phyloP scores from a whole-genome alignment of 495 filamentous ascomycete genomes.

The Aspergillus funiculosus region DNA sequence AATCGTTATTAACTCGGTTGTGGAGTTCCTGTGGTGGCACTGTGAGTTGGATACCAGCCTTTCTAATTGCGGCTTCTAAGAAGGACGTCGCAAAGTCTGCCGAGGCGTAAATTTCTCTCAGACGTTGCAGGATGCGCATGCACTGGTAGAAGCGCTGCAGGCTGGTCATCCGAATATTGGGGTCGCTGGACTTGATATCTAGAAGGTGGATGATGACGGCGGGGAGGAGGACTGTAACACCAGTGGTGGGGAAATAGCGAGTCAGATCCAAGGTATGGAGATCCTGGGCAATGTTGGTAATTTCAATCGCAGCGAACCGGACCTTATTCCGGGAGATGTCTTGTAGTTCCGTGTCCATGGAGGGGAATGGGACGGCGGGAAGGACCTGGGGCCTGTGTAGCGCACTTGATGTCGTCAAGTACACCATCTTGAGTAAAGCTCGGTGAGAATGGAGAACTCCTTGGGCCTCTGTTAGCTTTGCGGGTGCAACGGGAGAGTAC shows the following conservation, averaged over 20 bases:
- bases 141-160: conserved; percentile 76
- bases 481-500: conserved; percentile 45
- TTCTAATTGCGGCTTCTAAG: conserved; percentile 75
- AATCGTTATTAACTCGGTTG: conserved; percentile 18
- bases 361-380: conserved; percentile 59
- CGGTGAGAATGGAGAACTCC: conserved; percentile 65
- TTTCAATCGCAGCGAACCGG: conserved; percentile 69
- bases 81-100: conserved; percentile 84
- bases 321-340: conserved; percentile 76
- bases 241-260: conserved; percentile 75
- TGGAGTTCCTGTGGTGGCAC: conserved; percentile 39
- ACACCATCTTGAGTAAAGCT: conserved; percentile 80
- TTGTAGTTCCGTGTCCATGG: conserved; percentile 55
- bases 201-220: conserved; percentile 88
- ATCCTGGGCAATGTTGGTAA: conserved; percentile 69
- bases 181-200: conserved; percentile 75
- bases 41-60: conserved; percentile 60
- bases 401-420: conserved; percentile 78
- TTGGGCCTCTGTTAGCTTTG: conserved; percentile 44
- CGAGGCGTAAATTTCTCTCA: conserved; percentile 79
- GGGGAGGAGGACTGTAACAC: conserved; percentile 81
- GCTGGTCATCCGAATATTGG: conserved; percentile 58
- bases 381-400: conserved; percentile 84
- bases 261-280: conserved; percentile 65
- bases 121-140: conserved; percentile 73